Evolutionary conservation across 495 filamentous ascomycete species (phyloP), one percentile per base, ranked within the genome.

Genomic region (Amphirosellinia nigrospora): DNA sequence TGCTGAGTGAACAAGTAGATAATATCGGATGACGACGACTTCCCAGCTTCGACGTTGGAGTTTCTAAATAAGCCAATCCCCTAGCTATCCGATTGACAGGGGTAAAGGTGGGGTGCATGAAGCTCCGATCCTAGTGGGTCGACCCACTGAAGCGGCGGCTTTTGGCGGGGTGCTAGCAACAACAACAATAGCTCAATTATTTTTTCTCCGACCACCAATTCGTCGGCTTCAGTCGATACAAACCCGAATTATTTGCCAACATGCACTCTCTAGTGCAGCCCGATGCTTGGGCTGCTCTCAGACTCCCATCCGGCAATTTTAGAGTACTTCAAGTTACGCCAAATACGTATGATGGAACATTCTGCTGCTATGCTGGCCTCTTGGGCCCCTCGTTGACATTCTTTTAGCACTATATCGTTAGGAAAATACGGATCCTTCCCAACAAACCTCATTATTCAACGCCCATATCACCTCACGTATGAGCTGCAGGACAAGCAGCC

Each of bases 341-440:
- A 39, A 89, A 94, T 84, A 92, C 90, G 92, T 94, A 88, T 79
- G 92, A 55, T 28, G 86, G 53, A 76, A 75, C 43, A 73, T 71
- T 71, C 55, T 73, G 64, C 64, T 45, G 70, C 30, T 21, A 11
- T 39, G 30, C 21, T 15, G 7, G 41, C 23, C 71, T 75, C 64
- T 48, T 55, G 64, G 62, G 73, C 82, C 48, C n/a, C 48, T 11
- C 36, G 45, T 48, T 58, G 46, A 63, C 48, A 11, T 36, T 53
- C 23, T 28, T 70, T 23, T 75, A 98, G 94, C 23, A 90, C 87
- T 32, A 91, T 97, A 59, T 92, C 89, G 15, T 82, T 97, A 36
- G 94, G 93, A 39, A 97, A 97, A 88, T 97, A 92, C 76, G 96
- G 96, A 63, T 86, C 86, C 3, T 97, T 98, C 74, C 89, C 92